Conservation (phyloP, 2,329 filamentous ascomycete species). For the Colletotrichum sp. region DNA sequence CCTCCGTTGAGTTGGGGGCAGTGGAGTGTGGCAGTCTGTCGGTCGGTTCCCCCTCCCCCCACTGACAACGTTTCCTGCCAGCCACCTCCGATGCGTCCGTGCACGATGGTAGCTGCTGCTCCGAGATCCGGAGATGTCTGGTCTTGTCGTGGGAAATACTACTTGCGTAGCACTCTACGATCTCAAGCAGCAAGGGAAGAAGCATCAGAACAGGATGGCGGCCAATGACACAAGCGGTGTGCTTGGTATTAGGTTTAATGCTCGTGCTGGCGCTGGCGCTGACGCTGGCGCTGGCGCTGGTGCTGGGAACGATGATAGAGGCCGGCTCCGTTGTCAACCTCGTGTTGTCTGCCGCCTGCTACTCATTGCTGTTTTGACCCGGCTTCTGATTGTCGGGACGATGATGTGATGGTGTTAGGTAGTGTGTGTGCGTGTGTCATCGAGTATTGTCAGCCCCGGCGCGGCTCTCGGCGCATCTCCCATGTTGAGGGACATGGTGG, state of each 20-base stretch:
- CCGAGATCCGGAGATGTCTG: neutral
- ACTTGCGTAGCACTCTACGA: too few relatives aligned
- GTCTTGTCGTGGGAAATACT: neutral
- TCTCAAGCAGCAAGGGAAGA: too few relatives aligned
- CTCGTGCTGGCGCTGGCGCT: neutral
- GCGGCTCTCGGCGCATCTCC: conserved; percentile 6
- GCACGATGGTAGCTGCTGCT: neutral
- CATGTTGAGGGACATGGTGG: neutral
- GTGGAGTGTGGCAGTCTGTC: neutral
- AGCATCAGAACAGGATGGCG: neutral
- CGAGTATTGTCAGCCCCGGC: neutral
- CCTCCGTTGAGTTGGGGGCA: neutral
- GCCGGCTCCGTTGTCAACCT: neutral
- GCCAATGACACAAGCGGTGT: neutral
- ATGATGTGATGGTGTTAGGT: neutral
- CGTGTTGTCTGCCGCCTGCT: neutral
- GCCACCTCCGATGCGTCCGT: neutral
- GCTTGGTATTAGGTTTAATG: neutral
- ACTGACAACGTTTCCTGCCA: neutral
- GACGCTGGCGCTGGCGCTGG: neutral
- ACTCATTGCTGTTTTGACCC: neutral
- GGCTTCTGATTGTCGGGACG: neutral
- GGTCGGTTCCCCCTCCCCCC: neutral
- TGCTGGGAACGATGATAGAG: neutral
- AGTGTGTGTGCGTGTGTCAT: neutral